A percentile compares a stretch with the other conserved stretches of the same genome.
phyloP scores from a whole-genome alignment of 2,329 filamentous ascomycete species.

The Rutstroemia sydowiana region DNA sequence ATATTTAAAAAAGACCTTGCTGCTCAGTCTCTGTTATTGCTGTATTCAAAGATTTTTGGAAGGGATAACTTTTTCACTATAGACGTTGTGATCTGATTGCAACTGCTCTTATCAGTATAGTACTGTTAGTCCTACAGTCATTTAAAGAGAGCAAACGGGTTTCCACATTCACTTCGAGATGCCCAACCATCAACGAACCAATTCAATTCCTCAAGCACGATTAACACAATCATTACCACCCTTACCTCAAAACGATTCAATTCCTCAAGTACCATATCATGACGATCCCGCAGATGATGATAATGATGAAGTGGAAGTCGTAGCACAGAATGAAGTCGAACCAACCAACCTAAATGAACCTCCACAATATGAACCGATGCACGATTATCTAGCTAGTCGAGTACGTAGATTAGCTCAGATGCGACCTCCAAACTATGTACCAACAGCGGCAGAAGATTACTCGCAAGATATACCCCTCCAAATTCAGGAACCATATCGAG shows the following conservation, averaged over 20 bases:
- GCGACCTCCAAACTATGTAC: not conserved
- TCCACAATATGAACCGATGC: slow-evolving; percentile 26
- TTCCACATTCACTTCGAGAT: too few relatives aligned
- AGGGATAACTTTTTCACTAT: too few relatives aligned
- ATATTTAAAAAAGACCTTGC: too few relatives aligned
- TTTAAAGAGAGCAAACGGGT: not conserved
- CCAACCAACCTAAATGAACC: slow-evolving; percentile 11
- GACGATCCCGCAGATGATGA: slow-evolving; percentile 21
- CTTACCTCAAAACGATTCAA: slow-evolving; percentile 13
- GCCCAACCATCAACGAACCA: slow-evolving; percentile 15
- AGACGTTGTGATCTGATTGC: too few relatives aligned
- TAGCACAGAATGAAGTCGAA: not conserved
- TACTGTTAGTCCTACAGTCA: too few relatives aligned
- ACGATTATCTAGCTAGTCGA: slow-evolving; percentile 23
- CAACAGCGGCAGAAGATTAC: not conserved
- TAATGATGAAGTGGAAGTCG: slow-evolving; percentile 3
- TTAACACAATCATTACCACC: slow-evolving; percentile 21
- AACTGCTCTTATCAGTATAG: too few relatives aligned
- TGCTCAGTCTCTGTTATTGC: too few relatives aligned
- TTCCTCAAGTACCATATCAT: slow-evolving; percentile 16
- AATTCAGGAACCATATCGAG: slow-evolving; percentile 22
- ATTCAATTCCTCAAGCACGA: slow-evolving; percentile 18
- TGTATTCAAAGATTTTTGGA: too few relatives aligned
- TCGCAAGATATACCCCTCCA: slow-evolving; percentile 4
- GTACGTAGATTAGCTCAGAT: slow-evolving; percentile 11